Conservation (phyloP, 164 flowering plant species). For the Magnolia officinalis region DNA sequence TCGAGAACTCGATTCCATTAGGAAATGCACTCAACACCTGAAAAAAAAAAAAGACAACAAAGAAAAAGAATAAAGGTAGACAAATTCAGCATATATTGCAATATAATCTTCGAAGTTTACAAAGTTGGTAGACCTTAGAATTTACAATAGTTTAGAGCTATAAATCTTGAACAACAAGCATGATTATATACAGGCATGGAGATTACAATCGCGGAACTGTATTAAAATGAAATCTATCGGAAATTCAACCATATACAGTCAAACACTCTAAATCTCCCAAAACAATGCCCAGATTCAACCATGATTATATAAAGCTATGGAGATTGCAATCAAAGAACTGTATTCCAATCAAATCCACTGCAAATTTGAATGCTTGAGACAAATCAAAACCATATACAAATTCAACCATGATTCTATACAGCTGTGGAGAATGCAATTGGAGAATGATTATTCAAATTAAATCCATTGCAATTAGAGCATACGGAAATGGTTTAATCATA, state of each 20-base stretch:
- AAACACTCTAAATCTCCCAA: neutral
- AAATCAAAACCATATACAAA: too few species aligned
- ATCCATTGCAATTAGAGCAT: neutral
- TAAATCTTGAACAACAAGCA: neutral
- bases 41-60: conserved; percentile 3
- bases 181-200: neutral
- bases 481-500: neutral
- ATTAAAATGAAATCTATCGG: neutral
- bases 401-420: too few species aligned
- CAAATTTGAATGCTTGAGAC: too few species aligned
- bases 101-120: too few species aligned
- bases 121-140: neutral
- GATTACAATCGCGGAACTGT: neutral
- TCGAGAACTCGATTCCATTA: conserved; percentile 49
- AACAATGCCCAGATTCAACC: neutral
- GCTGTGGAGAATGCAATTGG: neutral
- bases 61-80: neutral
- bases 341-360: too few species aligned
- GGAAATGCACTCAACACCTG: conserved; percentile 87
- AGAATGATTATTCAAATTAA: neutral
- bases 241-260: neutral
- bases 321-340: neutral
- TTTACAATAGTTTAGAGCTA: too few species aligned
- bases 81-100: neutral
- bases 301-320: neutral